Percentiles rank a stretch among this genome's conserved stretches.
Conservation (phyloP, 768 basidiomycete genomes). For the Boletus rufocinnamomeus region DNA sequence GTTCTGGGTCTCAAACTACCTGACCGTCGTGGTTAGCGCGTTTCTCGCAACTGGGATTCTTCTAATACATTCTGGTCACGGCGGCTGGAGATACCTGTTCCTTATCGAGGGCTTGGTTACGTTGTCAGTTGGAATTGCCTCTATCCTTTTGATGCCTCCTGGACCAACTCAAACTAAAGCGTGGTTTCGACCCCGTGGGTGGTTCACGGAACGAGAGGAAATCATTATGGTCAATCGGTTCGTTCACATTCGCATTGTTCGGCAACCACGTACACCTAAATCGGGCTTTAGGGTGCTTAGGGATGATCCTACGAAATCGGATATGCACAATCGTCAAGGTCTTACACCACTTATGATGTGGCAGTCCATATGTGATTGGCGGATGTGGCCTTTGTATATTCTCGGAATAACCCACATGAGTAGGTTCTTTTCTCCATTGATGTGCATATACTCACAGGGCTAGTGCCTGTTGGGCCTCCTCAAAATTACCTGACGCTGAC, state of each 20-base stretch:
- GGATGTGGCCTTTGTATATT: conserved; percentile 66
- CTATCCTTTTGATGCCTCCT: conserved; percentile 60
- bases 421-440: conserved; percentile 25
- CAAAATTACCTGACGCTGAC: conserved; percentile 65
- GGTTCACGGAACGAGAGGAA: conserved; percentile 63
- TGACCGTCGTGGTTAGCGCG: conserved; percentile 53
- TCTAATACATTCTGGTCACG: conserved; percentile 32
- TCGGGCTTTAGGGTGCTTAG: conserved; percentile 43
- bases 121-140: conserved; percentile 48
- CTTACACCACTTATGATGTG: conserved; percentile 51
- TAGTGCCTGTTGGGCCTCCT: conserved; percentile 60
- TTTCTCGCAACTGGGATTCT: conserved; percentile 68
- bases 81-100: conserved; percentile 36
- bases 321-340: conserved; percentile 69
- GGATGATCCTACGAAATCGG: conserved; percentile 57
- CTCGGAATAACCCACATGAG: conserved; percentile 47
- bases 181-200: conserved; percentile 58
- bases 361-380: conserved; percentile 55
- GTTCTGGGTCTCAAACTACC: conserved; percentile 66
- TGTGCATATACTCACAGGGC: not conserved
- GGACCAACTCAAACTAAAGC: conserved; percentile 57
- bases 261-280: not conserved
- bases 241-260: not conserved
- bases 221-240: conserved; percentile 55
- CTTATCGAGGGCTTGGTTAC: conserved; percentile 45